Evolutionary conservation across 208 protist genomes (phyloP).

Genomic region (Acanthamoeba rhysodes): DNA sequence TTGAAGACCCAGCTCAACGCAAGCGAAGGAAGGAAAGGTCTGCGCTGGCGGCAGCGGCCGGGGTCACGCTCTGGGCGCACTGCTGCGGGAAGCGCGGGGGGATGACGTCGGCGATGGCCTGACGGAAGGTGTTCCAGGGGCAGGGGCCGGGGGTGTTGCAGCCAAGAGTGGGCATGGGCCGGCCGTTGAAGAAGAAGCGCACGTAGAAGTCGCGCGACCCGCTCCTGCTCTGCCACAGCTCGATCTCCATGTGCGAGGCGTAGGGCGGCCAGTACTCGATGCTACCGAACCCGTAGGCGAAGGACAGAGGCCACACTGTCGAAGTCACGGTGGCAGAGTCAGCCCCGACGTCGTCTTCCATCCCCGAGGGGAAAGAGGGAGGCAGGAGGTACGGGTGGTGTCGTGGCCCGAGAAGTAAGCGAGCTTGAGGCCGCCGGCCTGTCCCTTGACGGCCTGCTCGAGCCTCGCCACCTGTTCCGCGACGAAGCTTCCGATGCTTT

Average conservation of each 20-base stretch:
- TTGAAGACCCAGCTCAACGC: not conserved
- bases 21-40: not conserved
- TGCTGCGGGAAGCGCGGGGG: not conserved
- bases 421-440: not conserved
- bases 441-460: not conserved
- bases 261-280: slow-evolving; percentile 24
- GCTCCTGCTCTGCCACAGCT: slow-evolving; percentile 16
- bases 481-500: slow-evolving; percentile 15
- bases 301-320: slow-evolving; percentile 1
- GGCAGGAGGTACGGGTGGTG: not conserved
- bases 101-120: not conserved
- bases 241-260: slow-evolving; percentile 38
- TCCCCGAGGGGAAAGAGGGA: not conserved
- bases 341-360: not conserved
- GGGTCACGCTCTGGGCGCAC: not conserved
- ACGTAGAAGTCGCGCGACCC: not conserved
- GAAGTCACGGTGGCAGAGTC: not conserved
- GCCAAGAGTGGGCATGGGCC: not conserved
- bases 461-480: not conserved
- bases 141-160: not conserved
- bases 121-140: not conserved
- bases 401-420: not conserved
- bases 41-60: not conserved
- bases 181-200: slow-evolving; percentile 18
- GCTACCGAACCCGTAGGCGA: slow-evolving; percentile 17